A percentile compares a stretch with the other conserved stretches of the same genome.
phyloP scores from a whole-genome alignment of 768 basidiomycete genomes.

The Mycena amicta region DNA sequence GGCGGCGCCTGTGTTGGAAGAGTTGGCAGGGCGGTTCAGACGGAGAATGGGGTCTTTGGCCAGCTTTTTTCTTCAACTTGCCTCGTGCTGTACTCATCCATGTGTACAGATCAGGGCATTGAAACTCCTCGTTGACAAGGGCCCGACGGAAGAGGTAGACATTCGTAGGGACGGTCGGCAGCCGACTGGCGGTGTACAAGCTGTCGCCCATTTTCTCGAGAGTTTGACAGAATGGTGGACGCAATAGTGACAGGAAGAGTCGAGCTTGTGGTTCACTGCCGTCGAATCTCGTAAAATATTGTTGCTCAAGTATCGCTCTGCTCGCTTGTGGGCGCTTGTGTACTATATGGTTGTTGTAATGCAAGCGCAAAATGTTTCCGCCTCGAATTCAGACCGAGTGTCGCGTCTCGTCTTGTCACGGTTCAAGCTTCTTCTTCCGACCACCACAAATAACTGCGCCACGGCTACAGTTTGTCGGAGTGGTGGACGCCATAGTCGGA shows the following conservation, averaged over 20 bases:
- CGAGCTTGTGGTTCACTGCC: too few species aligned
- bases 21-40: constrained; percentile 55
- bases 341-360: too few species aligned
- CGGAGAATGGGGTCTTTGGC: constrained; percentile 62
- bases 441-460: too few species aligned
- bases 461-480: too few species aligned
- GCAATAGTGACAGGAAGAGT: not conserved
- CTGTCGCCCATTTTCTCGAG: constrained; percentile 15
- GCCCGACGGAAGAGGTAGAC: not conserved
- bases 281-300: too few species aligned
- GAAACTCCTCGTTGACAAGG: constrained; percentile 59
- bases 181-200: constrained; percentile 12
- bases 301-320: too few species aligned
- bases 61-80: constrained; percentile 29
- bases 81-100: not conserved
- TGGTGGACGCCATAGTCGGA: too few species aligned
- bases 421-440: too few species aligned
- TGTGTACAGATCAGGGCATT: constrained; percentile 53
- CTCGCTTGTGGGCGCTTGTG: too few species aligned
- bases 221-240: constrained; percentile 19
- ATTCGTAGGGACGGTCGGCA: not conserved
- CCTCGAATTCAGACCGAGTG: too few species aligned
- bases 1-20: constrained; percentile 58
- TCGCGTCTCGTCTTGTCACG: too few species aligned
- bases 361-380: too few species aligned